Evolutionary conservation across 2,329 filamentous ascomycete genomes (phyloP), one percentile per base, ranked within the genome.

Genomic region (Orbilia quercus): DNA sequence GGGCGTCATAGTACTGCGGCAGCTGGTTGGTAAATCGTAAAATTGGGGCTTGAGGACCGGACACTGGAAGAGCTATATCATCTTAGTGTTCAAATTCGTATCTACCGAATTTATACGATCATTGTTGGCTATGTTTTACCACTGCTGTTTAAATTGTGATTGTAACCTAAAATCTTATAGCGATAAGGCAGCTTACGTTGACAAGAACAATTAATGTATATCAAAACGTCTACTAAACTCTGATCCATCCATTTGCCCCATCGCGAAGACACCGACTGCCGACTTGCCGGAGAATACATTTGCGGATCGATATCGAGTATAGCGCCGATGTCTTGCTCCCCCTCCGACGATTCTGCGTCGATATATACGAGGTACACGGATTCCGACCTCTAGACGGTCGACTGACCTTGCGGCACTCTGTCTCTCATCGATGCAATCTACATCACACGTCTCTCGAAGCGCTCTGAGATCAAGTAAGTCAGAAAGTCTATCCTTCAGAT

Each of bases 261-360:
- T 31, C 9, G 28, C 9, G 28, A 9, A 31, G 4, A 22, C 42
- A 42, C 42, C 40, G 59, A 72, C 60, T 72, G 23, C 67, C 67
- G 67, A 53, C 64, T 54, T 72, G 23, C 67, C 67, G 67, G 59
- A 72, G 31, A 64, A 72, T 72, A 65, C 7, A 34, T 59, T 40
- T 14, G 59, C 28, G 45, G 67, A 72, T 72, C 67, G 23, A n/a
- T n/a, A n/a, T n/a, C n/a, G n/a, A n/a, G n/a, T n/a, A n/a, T n/a
- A 25, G 58, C 50, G 53, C 53, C 63, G 45, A 67, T 59, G 40
- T n/a, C 53, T 36, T 42, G 48, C 55, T 20, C 28, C 5, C 28
- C 28, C 28, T 31, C 28, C n/a, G n/a, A n/a, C n/a, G n/a, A n/a
- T n/a, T n/a, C n/a, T 31, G 28, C 28, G 28, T 9, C 28, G 9